Evolutionary conservation across 2,329 filamentous ascomycete genomes (phyloP), one percentile per base, ranked within the genome.

Genomic region (Seiridium unicorne): DNA sequence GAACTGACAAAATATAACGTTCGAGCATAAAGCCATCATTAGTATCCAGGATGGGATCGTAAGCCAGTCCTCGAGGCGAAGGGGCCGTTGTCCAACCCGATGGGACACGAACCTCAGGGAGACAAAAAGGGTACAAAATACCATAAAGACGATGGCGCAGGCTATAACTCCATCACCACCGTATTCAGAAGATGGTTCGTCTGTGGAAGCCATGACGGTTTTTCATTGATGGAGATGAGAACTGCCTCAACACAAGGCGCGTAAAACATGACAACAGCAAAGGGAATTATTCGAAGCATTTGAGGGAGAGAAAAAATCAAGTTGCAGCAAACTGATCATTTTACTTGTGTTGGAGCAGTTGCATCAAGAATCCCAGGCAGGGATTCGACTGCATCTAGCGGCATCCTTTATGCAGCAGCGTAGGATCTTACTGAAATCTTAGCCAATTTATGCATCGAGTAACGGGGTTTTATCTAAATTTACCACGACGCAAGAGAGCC

Each of bases 101-200:
- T 58, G 38, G 32, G 62, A 58, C 34, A 59, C 7, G n/a, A 64
- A 64, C 11, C 62, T 56, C 18, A 64, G 42, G 32, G 26, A 46
- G 48, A 64, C 42, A 42, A 62, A 62, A 36, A 54, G 38, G 8
- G 62, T 64, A 48, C 62, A 64, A 6, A 59, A 47, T 11, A 61
- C 47, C n/a, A 58, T 58, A 51, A 62, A 64, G 13, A 64, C 31
- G 11, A 59, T 49, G 35, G 55, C 47, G 49, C 60, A 61, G 42
- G 60, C 55, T 51, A 65, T 65, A 5, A 63, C 58, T 11, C 51
- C 51, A 34, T 46, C 54, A n/a, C 63, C 63, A 13, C 61, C 58
- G 47, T 63, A 60, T 13, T 58, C 63, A 36, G 42, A 44, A 32
- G 40, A 35, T 35, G 18, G 31, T 48, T 48, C 10, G 46, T 48